phyloP scores from a whole-genome alignment of 2,329 filamentous ascomycete genomes.

The Ceratocystis huliohia region DNA sequence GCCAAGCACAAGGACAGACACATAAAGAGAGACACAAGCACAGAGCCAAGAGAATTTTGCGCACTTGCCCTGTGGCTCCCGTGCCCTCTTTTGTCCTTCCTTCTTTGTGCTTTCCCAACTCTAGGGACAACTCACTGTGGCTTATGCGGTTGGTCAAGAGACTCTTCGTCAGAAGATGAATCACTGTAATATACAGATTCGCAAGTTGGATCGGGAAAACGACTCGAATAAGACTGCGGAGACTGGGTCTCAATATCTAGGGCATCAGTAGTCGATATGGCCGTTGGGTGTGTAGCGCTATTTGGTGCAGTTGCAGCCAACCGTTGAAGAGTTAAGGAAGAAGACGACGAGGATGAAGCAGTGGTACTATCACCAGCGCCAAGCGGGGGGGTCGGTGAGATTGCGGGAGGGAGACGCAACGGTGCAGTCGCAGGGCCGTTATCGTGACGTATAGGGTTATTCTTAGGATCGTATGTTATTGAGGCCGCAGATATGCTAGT shows the following conservation, averaged over 20 bases:
- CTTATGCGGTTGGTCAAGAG: slow-evolving; percentile 6
- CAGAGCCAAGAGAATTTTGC: not conserved
- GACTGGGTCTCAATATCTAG: slow-evolving; percentile 3
- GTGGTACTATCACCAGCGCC: not conserved
- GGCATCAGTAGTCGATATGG: not conserved
- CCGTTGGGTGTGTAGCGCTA: slow-evolving; percentile 1
- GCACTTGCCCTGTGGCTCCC: not conserved
- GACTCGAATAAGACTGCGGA: slow-evolving; percentile 13
- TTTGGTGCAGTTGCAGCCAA: not conserved
- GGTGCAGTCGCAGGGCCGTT: slow-evolving; percentile 17
- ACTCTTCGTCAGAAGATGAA: slow-evolving; percentile 17
- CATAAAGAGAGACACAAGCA: too few relatives aligned
- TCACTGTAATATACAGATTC: slow-evolving; percentile 17
- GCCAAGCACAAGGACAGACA: too few relatives aligned
- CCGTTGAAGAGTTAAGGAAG: not conserved
- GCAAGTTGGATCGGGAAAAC: slow-evolving; percentile 12
- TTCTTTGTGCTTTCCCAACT: not conserved
- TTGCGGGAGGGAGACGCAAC: slow-evolving; percentile 5
- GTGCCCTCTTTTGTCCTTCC: not conserved
- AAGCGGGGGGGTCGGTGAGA: not conserved
- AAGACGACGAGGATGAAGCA: too few relatives aligned
- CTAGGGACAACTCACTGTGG: slow-evolving; percentile 10
- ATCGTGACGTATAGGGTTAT: slow-evolving; percentile 9
- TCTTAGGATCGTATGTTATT: not conserved
- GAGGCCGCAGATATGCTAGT: slow-evolving; percentile 14